Base-by-base conservation (phyloP, 176 grass and related monocot species). In the Zoysia pacifica region DNA sequence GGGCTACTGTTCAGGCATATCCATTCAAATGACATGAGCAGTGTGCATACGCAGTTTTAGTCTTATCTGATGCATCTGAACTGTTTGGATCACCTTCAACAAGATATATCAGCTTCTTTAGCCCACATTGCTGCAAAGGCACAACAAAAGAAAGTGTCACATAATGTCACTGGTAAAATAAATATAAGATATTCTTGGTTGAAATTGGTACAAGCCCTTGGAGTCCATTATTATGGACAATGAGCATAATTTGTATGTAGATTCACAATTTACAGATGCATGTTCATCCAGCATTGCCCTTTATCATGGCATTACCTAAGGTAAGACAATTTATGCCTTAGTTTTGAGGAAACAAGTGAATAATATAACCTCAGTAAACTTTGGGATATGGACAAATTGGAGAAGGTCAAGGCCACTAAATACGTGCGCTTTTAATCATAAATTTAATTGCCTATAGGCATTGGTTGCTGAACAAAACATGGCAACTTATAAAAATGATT, bases 91-190 rank as follows among this genome's bases (percentile, higher is more conserved):
- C 90, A 72, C 90, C 90, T 87, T 97, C 91, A 37, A 97, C 91
- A 48, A 97, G 81, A 92, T 97, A 97, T 88, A 97, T 94, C 48
- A 94, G 41, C 74, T 94, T 94, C 47, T 28, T 94, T 40, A 94
- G 73, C 42, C 91, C 94, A 53, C 90, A 94, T 76, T 82, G 89
- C 94, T 97, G 85, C 69, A 68, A 75, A 77, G 43, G 42, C 10
- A 68, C 15, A 66, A 62, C 11, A 75, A 50, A 69, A 19, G 43
- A 36, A 90, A 83, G 36, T 18, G 48, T 10, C 35, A 43, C 9
- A 65, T 46, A 6, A 59, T 81, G 48, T 80, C 41, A 16, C 42
- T 18, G 55, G 48, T 70, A 89, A 70, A 70, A 64, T 69, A 68
- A 76, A 84, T 9, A 84, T 9, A 76, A 76, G 48, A 72, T 70